Evolutionary conservation across 1,139 yeast genomes (phyloP).

Genomic region (Diutina neorugosa): DNA sequence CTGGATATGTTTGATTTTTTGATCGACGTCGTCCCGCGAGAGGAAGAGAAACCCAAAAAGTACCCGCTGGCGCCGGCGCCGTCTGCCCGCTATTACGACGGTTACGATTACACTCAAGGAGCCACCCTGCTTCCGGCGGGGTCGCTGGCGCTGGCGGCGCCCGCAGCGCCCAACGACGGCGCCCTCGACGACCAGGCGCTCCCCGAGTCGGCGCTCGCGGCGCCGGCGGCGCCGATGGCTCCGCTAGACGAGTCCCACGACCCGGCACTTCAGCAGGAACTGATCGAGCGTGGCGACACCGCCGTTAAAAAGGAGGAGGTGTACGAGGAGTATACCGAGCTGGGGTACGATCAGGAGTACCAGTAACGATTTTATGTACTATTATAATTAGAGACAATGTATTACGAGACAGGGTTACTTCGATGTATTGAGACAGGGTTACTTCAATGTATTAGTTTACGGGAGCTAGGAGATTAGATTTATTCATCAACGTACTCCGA

Average conservation of each 20-base stretch:
- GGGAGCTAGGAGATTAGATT: too few relatives aligned
- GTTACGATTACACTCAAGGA: neutral
- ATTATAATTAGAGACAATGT: neutral
- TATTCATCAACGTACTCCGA: too few relatives aligned
- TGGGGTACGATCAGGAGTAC: neutral
- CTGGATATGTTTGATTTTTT: constrained; percentile 95
- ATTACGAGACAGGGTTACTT: too few relatives aligned
- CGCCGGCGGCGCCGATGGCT: neutral
- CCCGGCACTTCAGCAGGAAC: neutral
- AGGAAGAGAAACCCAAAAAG: constrained; percentile 34
- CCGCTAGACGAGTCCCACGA: neutral
- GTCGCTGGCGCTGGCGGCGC: neutral
- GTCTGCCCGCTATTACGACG: neutral
- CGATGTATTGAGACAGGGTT: too few relatives aligned
- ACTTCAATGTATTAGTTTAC: too few relatives aligned
- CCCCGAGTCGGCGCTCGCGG: neutral
- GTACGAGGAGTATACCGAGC: neutral
- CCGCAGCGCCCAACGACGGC: neutral
- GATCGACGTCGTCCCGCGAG: constrained; percentile 90
- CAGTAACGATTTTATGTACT: neutral
- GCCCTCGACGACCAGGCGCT: neutral
- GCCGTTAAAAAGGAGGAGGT: neutral
- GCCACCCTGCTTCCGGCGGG: neutral
- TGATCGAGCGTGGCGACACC: neutral
- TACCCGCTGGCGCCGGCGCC: neutral